Percentiles rank a stretch among this genome's conserved stretches.
phyloP scores from a whole-genome alignment of 2,329 filamentous ascomycete species.

The Rutstroemia sp. region DNA sequence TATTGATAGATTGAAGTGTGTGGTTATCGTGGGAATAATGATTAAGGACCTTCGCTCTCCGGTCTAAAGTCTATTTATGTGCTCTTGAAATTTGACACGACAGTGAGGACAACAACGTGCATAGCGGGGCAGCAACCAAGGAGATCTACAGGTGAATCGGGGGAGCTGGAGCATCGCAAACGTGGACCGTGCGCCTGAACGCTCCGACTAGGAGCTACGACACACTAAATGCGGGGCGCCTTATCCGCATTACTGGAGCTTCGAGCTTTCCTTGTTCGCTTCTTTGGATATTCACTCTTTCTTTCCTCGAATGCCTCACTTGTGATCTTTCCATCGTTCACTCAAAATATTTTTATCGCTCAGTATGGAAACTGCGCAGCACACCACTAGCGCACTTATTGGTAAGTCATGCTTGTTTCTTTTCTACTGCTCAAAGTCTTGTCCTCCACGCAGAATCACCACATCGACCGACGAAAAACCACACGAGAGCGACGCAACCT shows the following conservation, averaged over 20 bases:
- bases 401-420: conserved; percentile 20
- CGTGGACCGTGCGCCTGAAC: not conserved
- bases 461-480: not conserved
- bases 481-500: not conserved
- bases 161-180: not conserved
- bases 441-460: not conserved
- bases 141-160: not conserved
- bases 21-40: too few species aligned
- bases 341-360: conserved; percentile 4
- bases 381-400: conserved; percentile 22
- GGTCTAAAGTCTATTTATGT: not conserved
- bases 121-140: conserved; percentile 2
- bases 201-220: not conserved
- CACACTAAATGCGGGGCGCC: conserved; percentile 1
- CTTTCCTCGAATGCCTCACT: not conserved
- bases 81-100: conserved; percentile 1
- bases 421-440: not conserved
- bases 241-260: not conserved
- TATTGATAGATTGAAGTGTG: too few species aligned
- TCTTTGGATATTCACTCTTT: not conserved
- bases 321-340: not conserved
- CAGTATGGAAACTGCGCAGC: conserved; percentile 24
- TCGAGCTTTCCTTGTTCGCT: not conserved
- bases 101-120: conserved; percentile 6
- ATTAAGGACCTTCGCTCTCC: not conserved